phyloP scores from a whole-genome alignment of 192 early-diverging fungal genomes.

The Rhizophagus sp. region DNA sequence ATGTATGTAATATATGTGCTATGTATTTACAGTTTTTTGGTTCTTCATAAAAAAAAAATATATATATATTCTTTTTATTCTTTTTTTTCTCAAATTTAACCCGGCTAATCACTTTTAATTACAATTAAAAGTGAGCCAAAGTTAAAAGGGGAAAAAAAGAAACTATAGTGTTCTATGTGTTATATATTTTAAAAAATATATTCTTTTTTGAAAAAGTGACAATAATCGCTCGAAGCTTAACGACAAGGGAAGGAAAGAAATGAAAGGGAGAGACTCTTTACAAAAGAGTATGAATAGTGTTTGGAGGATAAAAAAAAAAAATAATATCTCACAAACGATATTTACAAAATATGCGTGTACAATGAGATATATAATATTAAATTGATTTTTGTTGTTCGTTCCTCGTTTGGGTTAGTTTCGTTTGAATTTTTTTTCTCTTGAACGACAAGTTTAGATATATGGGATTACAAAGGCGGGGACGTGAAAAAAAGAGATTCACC shows the following conservation, averaged over 20 bases:
- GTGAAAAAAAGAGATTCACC: not conserved
- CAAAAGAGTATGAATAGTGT: no score
- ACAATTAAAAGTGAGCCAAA: not conserved
- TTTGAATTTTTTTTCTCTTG: not conserved
- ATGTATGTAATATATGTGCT: not conserved
- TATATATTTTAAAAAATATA: no score
- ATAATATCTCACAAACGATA: not conserved
- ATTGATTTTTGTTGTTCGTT: not conserved
- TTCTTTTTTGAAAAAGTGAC: not conserved
- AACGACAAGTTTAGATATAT: not conserved
- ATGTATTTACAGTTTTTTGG: not conserved
- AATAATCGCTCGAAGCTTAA: no score
- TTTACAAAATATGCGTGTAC: not conserved
- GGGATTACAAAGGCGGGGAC: not conserved
- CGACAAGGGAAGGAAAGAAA: no score
- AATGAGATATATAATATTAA: not conserved
- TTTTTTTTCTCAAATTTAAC: not conserved
- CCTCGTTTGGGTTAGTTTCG: not conserved
- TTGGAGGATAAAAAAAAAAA: no score
- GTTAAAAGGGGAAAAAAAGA: not conserved
- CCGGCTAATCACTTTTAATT: not conserved
- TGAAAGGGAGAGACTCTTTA: no score
- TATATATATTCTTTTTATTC: not conserved
- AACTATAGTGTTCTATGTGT: not conserved
- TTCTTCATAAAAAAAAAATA: no score